phyloP scores from a whole-genome alignment of 768 basidiomycete genomes.

The Pisolithus tinctorius region DNA sequence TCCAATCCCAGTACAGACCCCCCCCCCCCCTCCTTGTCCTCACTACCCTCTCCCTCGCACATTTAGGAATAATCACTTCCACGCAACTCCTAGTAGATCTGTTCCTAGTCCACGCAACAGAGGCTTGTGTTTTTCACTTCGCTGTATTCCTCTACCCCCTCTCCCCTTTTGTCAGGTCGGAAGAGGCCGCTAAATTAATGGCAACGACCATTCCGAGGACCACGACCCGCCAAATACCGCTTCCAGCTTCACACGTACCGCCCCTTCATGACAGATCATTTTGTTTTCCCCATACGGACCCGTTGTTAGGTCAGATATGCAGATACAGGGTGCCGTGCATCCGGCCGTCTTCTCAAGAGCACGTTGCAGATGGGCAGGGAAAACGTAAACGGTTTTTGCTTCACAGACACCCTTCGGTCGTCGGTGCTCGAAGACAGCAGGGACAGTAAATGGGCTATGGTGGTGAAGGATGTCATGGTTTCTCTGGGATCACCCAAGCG shows the following conservation, averaged over 20 bases:
- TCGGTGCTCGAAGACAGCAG: constrained; percentile 2
- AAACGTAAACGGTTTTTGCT: constrained; percentile 33
- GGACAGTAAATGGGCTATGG: constrained; percentile 13
- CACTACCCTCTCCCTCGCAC: constrained; percentile 40
- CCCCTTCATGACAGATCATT: no score
- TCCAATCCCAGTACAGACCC: constrained; percentile 30
- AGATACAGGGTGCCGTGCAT: no score
- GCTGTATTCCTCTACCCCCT: constrained; percentile 49
- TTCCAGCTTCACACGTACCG: constrained; percentile 37
- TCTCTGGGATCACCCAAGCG: constrained; percentile 21
- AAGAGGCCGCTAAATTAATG: constrained; percentile 32
- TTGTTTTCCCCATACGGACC: no score
- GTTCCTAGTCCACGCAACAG: constrained; percentile 30
- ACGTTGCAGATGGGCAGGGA: constrained; percentile 50
- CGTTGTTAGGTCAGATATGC: no score
- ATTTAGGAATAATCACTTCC: constrained; percentile 41
- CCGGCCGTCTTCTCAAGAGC: constrained; percentile 50
- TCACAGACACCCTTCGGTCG: constrained; percentile 7
- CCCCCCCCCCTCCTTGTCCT: constrained; percentile 37
- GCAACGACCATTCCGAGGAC: constrained; percentile 39
- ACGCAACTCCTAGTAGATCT: constrained; percentile 38
- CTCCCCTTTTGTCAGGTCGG: constrained; percentile 35
- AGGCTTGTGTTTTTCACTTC: constrained; percentile 29
- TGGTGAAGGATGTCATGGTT: constrained; percentile 22
- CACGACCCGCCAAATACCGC: constrained; percentile 36